Evolutionary conservation across 768 basidiomycete genomes (phyloP), one percentile per base, ranked within the genome.

Genomic region (Xerocomellus chrysenteron): DNA sequence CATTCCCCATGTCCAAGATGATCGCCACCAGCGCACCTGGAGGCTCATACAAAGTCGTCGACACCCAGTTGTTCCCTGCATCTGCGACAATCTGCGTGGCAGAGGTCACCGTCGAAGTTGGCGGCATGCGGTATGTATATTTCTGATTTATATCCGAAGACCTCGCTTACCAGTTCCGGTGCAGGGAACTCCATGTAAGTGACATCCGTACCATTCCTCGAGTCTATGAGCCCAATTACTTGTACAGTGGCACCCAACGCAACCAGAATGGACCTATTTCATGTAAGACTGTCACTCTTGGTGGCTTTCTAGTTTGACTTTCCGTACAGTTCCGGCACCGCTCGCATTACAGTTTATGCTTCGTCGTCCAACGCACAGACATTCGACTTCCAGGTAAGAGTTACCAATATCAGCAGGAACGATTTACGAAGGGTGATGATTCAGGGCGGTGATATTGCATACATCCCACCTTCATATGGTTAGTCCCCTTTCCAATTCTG

Each of bases 31-130:
- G 72, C 43, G 75, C 78, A 44, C 73, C 74, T 14, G 85, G 85
- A 37, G 87, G 87, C 9, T 73, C 78, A 4, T 77, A 83, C 58
- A 87, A 86, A 67, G 75, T 86, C 16, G 77, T 84, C 11, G 86
- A 88, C 64, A 78, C 79, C 0, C 69, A 69, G 26, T 76, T 78
- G 3, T 88, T 88, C 71, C 71, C 72, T 19, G 79, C 80, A 8
- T 65, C 86, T 2, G 72, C 78, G 36, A 83, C 79, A 1, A 78
- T 86, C 37, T 78, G 80, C 17, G 80, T 77, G 4, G 86, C 78
- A 5, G 83, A 86, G 55, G 81, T 87, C 2, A 76, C 72, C 3
- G 77, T 87, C 30, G 78, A 85, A 52, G 79, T 77, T 33, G 85
- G 82, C n/a, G 85, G 81, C 10, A 79, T 86, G 74, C 77, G 83